phyloP scores from a whole-genome alignment of 106 monocot species.

The Ottelia alismoides region DNA sequence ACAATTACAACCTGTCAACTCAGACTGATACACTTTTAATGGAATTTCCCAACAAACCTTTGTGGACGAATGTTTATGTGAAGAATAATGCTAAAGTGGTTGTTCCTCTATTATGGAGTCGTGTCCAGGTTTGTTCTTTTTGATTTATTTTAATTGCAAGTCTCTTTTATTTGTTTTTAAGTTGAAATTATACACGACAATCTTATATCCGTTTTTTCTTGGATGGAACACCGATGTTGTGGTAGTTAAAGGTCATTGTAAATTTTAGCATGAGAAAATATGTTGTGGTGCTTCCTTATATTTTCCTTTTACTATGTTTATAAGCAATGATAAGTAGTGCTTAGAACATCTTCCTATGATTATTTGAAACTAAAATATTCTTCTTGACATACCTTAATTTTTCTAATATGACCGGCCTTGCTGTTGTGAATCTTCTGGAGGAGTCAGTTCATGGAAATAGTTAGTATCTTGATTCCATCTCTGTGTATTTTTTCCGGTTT shows the following conservation, averaged over 20 bases:
- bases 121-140: conserved; percentile 65
- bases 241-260: too few species aligned
- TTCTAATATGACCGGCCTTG: too few species aligned
- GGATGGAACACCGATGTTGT: too few species aligned
- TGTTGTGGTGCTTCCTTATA: too few species aligned
- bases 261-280: too few species aligned
- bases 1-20: conserved; percentile 77
- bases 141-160: neutral
- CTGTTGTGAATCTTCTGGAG: neutral
- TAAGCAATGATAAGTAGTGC: too few species aligned
- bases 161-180: neutral
- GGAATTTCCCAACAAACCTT: conserved; percentile 87
- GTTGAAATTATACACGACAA: neutral
- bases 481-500: too few species aligned
- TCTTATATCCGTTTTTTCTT: neutral
- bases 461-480: too few species aligned
- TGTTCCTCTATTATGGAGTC: conserved; percentile 95
- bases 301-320: too few species aligned
- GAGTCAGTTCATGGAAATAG: neutral
- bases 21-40: conserved; percentile 91
- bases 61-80: conserved; percentile 97
- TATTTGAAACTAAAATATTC: too few species aligned
- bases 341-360: too few species aligned
- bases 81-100: conserved; percentile 84
- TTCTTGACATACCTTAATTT: too few species aligned